A percentile compares a stretch with the other conserved stretches of the same genome.
These are phyloP conservation scores for Lobosporangium transversale DNA, from an alignment of 192 early-diverging fungal genomes.

Conservation along the genomic window DNA sequence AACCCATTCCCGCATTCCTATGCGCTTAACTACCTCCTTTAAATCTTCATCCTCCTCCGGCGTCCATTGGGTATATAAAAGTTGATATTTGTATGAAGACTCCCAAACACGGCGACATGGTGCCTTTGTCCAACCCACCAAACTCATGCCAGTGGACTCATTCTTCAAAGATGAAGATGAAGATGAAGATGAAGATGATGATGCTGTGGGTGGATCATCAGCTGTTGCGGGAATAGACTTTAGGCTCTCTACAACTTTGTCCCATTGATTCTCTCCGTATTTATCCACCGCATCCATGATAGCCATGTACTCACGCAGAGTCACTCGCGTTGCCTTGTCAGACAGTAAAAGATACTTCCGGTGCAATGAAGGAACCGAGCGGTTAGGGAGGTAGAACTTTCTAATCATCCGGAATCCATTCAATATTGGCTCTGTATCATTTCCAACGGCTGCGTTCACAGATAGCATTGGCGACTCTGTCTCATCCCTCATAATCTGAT, in stretches of 20 bases:
- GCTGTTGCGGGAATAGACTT: not conserved
- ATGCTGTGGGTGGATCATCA: not conserved
- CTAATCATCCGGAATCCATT: constrained; percentile 25
- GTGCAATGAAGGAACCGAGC: constrained; percentile 1
- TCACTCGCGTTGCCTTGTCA: constrained; percentile 33
- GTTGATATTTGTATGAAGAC: constrained; percentile 35
- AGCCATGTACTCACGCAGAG: constrained; percentile 36
- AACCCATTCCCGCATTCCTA: constrained; percentile 24
- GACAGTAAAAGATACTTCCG: constrained; percentile 42
- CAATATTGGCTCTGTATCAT: not conserved
- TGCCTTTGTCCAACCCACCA: constrained; percentile 34
- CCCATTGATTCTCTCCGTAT: constrained; percentile 37
- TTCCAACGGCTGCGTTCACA: no score
- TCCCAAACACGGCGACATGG: constrained; percentile 50
- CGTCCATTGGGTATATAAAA: constrained; percentile 35
- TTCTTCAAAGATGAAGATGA: not conserved
- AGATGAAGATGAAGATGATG: constrained; percentile 3
- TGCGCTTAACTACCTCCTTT: constrained; percentile 3
- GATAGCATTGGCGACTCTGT: not conserved
- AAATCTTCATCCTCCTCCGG: constrained; percentile 30
- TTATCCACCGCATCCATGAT: constrained; percentile 43
- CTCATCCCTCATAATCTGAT: not conserved
- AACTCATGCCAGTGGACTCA: not conserved
- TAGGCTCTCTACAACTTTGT: constrained; percentile 29
- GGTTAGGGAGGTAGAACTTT: constrained; percentile 28